Conservation (phyloP, 1,284 basidiomycete species). For the Sporisorium iseilematis-ciliati region DNA sequence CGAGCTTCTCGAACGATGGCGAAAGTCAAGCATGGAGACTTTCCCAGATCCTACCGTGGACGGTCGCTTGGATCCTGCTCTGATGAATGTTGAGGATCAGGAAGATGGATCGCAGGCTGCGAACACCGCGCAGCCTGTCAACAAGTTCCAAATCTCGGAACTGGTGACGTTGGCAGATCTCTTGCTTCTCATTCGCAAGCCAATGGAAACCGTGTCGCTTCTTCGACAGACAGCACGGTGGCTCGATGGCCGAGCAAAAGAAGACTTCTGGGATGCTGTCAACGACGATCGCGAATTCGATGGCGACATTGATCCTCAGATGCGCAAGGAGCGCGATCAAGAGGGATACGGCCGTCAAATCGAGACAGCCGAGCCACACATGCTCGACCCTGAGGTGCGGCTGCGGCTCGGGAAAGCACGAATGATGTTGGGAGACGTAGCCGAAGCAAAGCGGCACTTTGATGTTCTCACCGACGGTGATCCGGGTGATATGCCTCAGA, state of each 20-base stretch:
- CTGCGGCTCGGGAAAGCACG: conserved; percentile 87
- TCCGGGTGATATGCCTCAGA: conserved; percentile 47
- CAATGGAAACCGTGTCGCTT: conserved; percentile 78
- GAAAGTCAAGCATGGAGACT: conserved; percentile 71
- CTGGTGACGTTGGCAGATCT: conserved; percentile 84
- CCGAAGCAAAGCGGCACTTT: conserved; percentile 79
- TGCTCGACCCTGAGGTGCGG: conserved; percentile 83
- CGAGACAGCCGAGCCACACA: conserved; percentile 72
- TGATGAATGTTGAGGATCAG: conserved; percentile 19
- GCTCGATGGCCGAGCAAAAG: conserved; percentile 83
- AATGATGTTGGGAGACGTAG: conserved; percentile 82
- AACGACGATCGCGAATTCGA: conserved; percentile 89
- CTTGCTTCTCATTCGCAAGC: conserved; percentile 79
- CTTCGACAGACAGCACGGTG: conserved; percentile 85
- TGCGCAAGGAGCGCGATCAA: conserved; percentile 57
- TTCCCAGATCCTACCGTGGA: conserved; percentile 58
- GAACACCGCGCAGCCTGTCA: conserved; percentile 9
- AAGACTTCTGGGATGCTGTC: conserved; percentile 81
- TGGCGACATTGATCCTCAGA: conserved; percentile 60
- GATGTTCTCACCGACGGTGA: conserved; percentile 53
- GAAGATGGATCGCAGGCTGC: neutral
- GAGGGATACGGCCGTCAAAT: conserved; percentile 66
- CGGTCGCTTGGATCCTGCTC: conserved; percentile 23
- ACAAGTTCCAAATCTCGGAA: conserved; percentile 69
- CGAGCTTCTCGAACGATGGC: conserved; percentile 77